Base-by-base conservation (phyloP, 495 filamentous ascomycete species). In the Aspergillus homomorphus region DNA sequence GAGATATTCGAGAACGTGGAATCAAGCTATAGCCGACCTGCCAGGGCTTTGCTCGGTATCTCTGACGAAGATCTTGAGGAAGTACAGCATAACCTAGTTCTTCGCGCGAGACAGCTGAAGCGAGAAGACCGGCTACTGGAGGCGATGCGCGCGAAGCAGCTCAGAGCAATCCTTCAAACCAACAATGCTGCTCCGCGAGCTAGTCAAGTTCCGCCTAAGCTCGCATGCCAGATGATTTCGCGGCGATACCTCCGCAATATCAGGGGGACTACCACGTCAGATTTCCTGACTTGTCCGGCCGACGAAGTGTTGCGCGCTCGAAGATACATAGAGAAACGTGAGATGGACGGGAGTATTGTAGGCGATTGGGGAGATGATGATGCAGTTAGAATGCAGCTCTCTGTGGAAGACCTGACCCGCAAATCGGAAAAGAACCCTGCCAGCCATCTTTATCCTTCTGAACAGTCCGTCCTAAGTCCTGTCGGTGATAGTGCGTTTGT, bases 1-100 rank as follows among this genome's bases (percentile, higher is more conserved):
- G 75, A 80, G 43, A 75, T 76, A 22, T 48, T 71, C 14, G 56
- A 67, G 14, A 75, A 70, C 43, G 60, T 75, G 15, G 51, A 73
- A n/a, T 54, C 66, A 16, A 30, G 21, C 12, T 20, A 55, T 41
- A 61, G 18, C 8, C 70, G 69, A 64, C n/a, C 51, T 1, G 55
- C 22, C 4, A 51, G 61, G 3, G 33, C 43, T 3, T 58, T 64
- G 58, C 67, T 80, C 22, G 69, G 61, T 0, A 45, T 80, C 9
- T 64, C 43, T 3, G 8, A 12, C 15, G 38, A 62, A 21, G 71
- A 77, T 5, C 48, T 51, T 19, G 43, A 50, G 4, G 55, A 63
- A 6, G 21, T 69, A 28, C 23, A 28, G 5, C 38, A 62, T 7
- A 56, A 58, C 30, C n/a, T 72, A 15, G 7, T 28, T 8, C 45